Evolutionary conservation across 257 asterid genomes (phyloP), one percentile per base, ranked within the genome.

Genomic region (Capsicum baccatum): DNA sequence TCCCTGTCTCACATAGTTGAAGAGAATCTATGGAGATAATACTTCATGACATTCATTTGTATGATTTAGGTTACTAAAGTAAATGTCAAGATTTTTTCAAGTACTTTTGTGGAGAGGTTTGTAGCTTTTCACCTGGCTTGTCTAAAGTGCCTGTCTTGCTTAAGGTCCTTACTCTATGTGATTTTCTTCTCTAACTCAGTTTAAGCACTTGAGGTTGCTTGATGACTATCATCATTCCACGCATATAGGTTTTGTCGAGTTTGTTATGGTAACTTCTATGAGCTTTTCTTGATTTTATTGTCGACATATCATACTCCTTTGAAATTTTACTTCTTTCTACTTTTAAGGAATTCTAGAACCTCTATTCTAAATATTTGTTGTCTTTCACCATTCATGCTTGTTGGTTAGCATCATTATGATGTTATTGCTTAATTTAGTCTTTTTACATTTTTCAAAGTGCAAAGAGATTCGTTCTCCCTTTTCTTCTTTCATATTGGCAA

Each of bases 211-310:
- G 94, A 94, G 99, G 97, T 89, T 97, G 92, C 98, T 96, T 83
- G 99, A 98, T 81, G 99, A 96, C 89, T 93, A 89, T 87, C 98
- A 92, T 86, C 98, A 96, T 89, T 91, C 98, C n/a, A 96, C 98
- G 70, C 98, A 98, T 82, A 96, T 96, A 89, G 98, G 94, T 88
- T 96, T 96, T 76, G 98, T 96, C 86, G 98, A 96, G 90, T 96
- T 96, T 88, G 95, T 93, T 52, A 91, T 94, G 99, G 99, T 96
- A 90, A 92, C 84, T 76, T 67, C 64, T 81, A 52, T 21, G 15
- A 26, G 16, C 84, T 83, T 85, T 83, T 81, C 39, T 78, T 52
- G 78, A 8, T 52, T 79, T 52, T 80, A 58, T 35, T 81, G 16
- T 68, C 78, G 54, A 68, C 37, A 8, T 68, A 68, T 8, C 14